Conservation (phyloP, 345 rosid species). For the Salix arbutifolia region DNA sequence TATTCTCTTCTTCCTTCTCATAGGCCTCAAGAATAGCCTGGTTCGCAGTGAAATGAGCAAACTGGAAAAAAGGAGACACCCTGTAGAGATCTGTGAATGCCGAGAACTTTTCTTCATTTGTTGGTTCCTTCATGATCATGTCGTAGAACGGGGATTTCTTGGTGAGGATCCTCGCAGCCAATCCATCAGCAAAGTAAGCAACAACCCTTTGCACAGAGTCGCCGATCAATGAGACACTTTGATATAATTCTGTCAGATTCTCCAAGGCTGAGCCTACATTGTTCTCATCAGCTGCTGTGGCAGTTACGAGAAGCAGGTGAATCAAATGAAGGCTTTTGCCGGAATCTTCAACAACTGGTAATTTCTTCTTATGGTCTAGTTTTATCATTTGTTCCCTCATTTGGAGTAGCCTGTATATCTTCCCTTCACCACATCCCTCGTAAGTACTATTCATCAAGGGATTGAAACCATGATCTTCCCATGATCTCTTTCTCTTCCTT, state of each 20-base stretch:
- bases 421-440: conserved; percentile 38
- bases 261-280: conserved; percentile 31
- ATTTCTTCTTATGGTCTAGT: conserved; percentile 25
- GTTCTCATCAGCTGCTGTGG: conserved; percentile 45
- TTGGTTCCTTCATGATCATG: conserved; percentile 54
- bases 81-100: conserved; percentile 54
- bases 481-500: conserved; percentile 39
- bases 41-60: conserved; percentile 73
- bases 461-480: not conserved
- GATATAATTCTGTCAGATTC: conserved; percentile 42
- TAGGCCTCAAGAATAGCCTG: conserved; percentile 56
- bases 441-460: conserved; percentile 10
- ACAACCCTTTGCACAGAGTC: conserved; percentile 63
- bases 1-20: conserved; percentile 38
- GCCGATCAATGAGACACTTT: conserved; percentile 40
- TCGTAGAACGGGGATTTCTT: conserved; percentile 49
- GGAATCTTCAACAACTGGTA: conserved; percentile 30
- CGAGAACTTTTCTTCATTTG: conserved; percentile 39
- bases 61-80: conserved; percentile 60
- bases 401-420: conserved; percentile 45
- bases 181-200: conserved; percentile 54
- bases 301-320: conserved; percentile 52
- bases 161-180: conserved; percentile 49
- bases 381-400: conserved; percentile 56
- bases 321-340: conserved; percentile 57